These are phyloP conservation scores for Silene uniflora DNA, from an alignment of 148 eudicot genomes.

Conservation along the genomic window DNA sequence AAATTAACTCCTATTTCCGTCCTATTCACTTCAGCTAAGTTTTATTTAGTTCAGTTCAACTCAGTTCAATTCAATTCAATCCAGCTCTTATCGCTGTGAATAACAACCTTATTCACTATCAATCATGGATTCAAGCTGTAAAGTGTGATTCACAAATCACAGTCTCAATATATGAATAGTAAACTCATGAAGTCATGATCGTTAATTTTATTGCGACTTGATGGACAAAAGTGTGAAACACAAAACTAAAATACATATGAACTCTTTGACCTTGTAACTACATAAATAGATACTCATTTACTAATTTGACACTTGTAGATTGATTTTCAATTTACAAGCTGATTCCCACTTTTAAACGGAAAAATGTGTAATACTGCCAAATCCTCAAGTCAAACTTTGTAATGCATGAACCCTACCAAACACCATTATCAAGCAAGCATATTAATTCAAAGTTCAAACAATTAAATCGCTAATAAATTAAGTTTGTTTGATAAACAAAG, in stretches of 20 bases:
- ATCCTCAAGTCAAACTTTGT: conserved; percentile 19
- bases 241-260: neutral
- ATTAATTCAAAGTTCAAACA: neutral
- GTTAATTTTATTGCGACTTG: neutral
- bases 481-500: neutral
- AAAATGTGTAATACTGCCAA: neutral
- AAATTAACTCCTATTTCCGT: too few species aligned
- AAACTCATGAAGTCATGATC: too few species aligned
- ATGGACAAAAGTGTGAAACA: neutral
- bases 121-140: neutral
- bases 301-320: neutral
- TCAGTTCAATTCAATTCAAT: too few species aligned
- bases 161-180: neutral
- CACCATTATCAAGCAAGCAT: conserved; percentile 11
- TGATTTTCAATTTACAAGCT: neutral
- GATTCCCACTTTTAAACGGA: neutral
- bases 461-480: neutral
- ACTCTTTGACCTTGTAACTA: conserved; percentile 6
- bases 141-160: neutral
- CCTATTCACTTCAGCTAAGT: too few species aligned
- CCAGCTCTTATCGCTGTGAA: too few species aligned
- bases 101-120: neutral
- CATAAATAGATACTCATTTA: neutral
- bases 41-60: too few species aligned
- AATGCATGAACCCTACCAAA: conserved; percentile 11